Percentiles rank a stretch among this genome's conserved stretches.
These are phyloP conservation scores for Solanum phureja DNA, from an alignment of 257 asterid species.

Conservation along the genomic window DNA sequence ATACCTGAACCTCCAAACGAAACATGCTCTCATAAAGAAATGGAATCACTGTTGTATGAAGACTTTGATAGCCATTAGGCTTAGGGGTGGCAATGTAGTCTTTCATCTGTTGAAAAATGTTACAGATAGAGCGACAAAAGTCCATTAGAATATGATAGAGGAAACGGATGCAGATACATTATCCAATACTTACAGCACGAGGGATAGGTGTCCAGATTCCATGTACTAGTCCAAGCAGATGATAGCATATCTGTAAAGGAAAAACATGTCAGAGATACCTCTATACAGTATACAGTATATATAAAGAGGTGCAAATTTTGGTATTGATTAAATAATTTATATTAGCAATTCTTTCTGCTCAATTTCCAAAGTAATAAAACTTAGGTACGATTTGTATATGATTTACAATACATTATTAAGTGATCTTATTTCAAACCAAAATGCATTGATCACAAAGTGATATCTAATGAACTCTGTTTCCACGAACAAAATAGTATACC, in stretches of 20 bases:
- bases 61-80: slow-evolving; percentile 94
- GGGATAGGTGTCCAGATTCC: slow-evolving; percentile 97
- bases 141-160: neutral
- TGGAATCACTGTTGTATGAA: slow-evolving; percentile 91
- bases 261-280: slow-evolving; percentile 10
- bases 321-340: neutral
- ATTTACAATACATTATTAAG: neutral
- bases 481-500: neutral
- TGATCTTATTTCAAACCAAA: neutral
- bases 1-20: slow-evolving; percentile 91
- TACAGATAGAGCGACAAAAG: neutral
- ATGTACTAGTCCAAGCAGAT: slow-evolving; percentile 90
- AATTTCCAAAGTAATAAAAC: neutral
- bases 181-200: slow-evolving; percentile 55
- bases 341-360: neutral
- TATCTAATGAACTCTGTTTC: neutral
- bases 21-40: slow-evolving; percentile 94
- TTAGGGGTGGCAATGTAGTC: slow-evolving; percentile 86
- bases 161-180: slow-evolving; percentile 4
- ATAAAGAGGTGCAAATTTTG: neutral
- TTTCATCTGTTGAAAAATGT: slow-evolving; percentile 58
- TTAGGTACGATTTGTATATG: neutral
- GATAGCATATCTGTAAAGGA: slow-evolving; percentile 69
- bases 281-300: neutral
- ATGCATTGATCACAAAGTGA: neutral